Evolutionary conservation across 768 basidiomycete species (phyloP).

Genomic region (Mycena belliarum): DNA sequence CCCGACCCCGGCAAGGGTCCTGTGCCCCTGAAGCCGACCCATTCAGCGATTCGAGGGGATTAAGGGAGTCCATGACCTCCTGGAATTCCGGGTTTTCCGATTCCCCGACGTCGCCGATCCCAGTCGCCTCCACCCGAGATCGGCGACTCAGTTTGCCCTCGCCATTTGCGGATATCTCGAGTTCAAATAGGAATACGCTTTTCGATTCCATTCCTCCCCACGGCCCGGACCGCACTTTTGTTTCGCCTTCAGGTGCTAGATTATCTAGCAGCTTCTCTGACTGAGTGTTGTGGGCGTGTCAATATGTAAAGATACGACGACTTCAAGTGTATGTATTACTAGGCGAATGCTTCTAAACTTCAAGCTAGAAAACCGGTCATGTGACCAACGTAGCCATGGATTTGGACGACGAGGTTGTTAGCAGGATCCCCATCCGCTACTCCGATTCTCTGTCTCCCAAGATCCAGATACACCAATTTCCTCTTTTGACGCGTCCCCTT

Average conservation of each 20-base stretch:
- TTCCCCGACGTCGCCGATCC: conserved; percentile 15
- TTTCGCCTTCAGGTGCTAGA: too few species aligned
- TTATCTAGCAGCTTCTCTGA: too few species aligned
- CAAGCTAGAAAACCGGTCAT: background rate
- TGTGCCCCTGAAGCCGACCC: conserved; percentile 8
- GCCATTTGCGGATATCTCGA: conserved; percentile 7
- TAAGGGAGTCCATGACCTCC: conserved; percentile 13
- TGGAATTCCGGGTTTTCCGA: conserved; percentile 14
- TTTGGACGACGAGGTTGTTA: conserved; percentile 61
- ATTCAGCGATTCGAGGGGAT: conserved; percentile 19
- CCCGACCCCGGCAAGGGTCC: background rate
- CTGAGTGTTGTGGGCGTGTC: too few species aligned
- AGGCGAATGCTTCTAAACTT: too few species aligned
- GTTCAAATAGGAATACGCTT: background rate
- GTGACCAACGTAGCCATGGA: conserved; percentile 21
- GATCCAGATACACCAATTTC: conserved; percentile 81
- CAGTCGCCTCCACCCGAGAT: conserved; percentile 13
- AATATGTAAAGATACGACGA: too few species aligned
- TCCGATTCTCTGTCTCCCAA: conserved; percentile 62
- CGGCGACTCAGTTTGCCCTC: conserved; percentile 13
- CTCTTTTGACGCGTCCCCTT: conserved; percentile 70
- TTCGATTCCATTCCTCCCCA: background rate
- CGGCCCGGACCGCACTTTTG: background rate
- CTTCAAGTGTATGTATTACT: too few species aligned
- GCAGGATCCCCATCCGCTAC: conserved; percentile 70